Evolutionary conservation across 2,329 filamentous ascomycete species (phyloP), one percentile per base, ranked within the genome.

Genomic region (Dryadomyces quercus-mongolicae): DNA sequence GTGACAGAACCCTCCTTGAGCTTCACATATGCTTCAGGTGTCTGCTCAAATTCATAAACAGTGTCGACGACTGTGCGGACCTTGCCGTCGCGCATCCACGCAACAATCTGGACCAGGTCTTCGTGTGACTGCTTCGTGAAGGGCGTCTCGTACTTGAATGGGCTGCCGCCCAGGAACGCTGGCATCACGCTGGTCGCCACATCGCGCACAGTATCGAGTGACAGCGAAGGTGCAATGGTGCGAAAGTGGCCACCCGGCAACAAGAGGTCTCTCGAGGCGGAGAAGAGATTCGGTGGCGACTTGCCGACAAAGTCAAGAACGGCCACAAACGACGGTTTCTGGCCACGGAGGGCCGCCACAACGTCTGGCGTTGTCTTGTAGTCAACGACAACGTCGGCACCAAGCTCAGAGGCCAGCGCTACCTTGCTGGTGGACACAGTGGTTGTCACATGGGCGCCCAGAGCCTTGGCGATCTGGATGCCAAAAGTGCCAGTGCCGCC

Each of bases 361-460:
- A 54, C 51, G 0, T 52, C 48, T 4, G 61, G 7, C 1, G 49
- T 53, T 12, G 54, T 51, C 40, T 50, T 56, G 57, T 72, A 72
- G 60, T 72, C 67, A 31, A 71, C 60, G 2, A 67, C 62, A 47
- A 67, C 65, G 54, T 69, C 64, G 3, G 68, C 70, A 4, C 70
- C 70, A 7, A 72, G 62, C 1, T 48, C 34, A 8, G 53, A 58
- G 45, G 69, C 64, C 15, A 71, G 64, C n/a, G 63, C 58, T 10
- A 56, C 57, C 55, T 72, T 71, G 4, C 22, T 54, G 13, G 63
- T 62, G 13, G 69, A 71, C 48, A 66, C 67, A 3, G 65, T 62
- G 9, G 66, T 62, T 4, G 64, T 65, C n/a, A 70, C 67, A n/a
- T 67, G 61, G 43, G 61, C 63, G 1, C 67, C 67, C 3, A 64